phyloP scores from a whole-genome alignment of 495 filamentous ascomycete genomes.

The Aspergillus carlsbadensis region DNA sequence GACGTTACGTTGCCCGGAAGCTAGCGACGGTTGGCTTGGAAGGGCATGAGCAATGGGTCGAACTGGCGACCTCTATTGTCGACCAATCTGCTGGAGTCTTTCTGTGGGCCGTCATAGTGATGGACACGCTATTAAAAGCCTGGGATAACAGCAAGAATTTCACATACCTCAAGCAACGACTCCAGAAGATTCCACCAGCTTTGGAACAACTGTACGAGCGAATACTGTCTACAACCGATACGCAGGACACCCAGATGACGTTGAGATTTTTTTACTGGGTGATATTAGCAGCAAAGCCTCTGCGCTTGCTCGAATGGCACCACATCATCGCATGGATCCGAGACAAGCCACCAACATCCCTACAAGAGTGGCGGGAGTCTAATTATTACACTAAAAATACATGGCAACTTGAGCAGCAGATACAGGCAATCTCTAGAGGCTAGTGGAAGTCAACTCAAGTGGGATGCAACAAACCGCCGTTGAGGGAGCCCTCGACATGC shows the following conservation, averaged over 20 bases:
- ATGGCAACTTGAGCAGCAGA: not conserved
- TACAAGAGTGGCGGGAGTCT: not conserved
- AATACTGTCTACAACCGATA: not conserved
- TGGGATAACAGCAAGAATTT: not conserved
- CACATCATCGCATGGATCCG: not conserved
- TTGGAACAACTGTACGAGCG: not conserved
- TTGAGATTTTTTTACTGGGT: not conserved
- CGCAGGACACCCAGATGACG: not conserved
- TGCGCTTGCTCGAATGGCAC: not conserved
- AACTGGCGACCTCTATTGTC: no score
- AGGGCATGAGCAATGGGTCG: no score
- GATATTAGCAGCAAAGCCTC: not conserved
- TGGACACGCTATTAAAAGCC: not conserved
- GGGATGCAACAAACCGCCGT: not conserved
- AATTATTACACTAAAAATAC: not conserved
- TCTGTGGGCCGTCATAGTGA: not conserved
- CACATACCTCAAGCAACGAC: not conserved
- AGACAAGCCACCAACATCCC: not conserved
- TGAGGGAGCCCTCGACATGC: not conserved
- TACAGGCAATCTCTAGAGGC: not conserved
- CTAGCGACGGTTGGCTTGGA: no score
- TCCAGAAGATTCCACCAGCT: not conserved
- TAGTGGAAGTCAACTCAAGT: not conserved
- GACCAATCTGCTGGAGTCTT: no score
- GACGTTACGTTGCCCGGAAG: no score